Evolutionary conservation across 2,329 filamentous ascomycete species (phyloP).

Genomic region (Trichothecium sympodiale): DNA sequence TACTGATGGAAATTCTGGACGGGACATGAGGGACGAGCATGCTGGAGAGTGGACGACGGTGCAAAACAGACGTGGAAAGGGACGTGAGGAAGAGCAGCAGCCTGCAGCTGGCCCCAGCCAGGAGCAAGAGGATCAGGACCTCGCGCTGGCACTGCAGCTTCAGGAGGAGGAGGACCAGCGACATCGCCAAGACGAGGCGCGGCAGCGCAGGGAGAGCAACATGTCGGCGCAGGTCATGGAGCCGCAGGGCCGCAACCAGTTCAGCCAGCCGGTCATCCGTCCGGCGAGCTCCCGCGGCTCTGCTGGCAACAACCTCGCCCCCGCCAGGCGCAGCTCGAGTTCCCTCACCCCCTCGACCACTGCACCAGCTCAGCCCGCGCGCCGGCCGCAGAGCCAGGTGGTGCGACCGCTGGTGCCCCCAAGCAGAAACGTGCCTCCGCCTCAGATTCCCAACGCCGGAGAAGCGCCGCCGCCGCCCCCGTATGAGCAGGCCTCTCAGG

Average conservation of each 20-base stretch:
- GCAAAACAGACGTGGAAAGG: constrained; percentile 21
- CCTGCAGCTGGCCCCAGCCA: constrained; percentile 16
- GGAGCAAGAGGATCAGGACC: constrained; percentile 72
- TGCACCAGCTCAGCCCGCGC: constrained; percentile 33
- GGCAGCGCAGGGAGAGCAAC: constrained; percentile 53
- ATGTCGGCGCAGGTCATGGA: constrained; percentile 62
- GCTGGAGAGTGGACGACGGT: constrained; percentile 45
- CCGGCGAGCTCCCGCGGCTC: constrained; percentile 3
- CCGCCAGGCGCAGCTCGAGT: constrained; percentile 14
- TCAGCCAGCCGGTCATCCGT: constrained; percentile 4
- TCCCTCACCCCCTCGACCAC: background rate
- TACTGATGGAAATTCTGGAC: too few relatives aligned
- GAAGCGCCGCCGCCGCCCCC: constrained; percentile 43
- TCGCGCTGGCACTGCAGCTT: constrained; percentile 81
- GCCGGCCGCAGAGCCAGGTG: constrained; percentile 19
- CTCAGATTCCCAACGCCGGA: constrained; percentile 24
- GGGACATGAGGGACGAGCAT: constrained; percentile 6
- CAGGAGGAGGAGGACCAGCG: constrained; percentile 89
- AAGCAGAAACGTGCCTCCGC: constrained; percentile 21
- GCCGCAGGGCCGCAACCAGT: constrained; percentile 38
- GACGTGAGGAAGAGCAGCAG: constrained; percentile 7
- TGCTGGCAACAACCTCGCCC: constrained; percentile 5
- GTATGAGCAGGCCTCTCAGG: constrained; percentile 45
- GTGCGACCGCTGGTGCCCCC: constrained; percentile 18
- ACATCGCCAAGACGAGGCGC: constrained; percentile 53